Conservation (phyloP, 2,329 filamentous ascomycete species). For the Huntiella bhutanensis region DNA sequence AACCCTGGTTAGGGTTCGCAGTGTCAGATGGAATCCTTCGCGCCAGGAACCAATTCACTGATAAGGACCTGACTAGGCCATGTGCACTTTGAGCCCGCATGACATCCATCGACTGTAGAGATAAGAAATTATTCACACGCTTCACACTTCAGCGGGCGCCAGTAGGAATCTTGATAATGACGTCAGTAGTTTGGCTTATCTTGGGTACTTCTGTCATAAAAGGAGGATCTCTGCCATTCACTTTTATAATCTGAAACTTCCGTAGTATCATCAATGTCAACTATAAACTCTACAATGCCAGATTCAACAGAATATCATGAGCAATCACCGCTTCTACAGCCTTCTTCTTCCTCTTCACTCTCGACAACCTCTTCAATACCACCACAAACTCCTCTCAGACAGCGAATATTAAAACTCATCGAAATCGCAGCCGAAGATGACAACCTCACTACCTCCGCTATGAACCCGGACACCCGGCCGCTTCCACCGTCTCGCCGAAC, state of each 20-base stretch:
- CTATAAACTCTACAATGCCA: not conserved
- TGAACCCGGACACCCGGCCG: slow-evolving; percentile 17
- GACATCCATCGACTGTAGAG: too few relatives aligned
- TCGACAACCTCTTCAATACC: not conserved
- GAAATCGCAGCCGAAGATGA: slow-evolving; percentile 3
- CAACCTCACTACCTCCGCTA: not conserved
- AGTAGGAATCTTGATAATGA: too few relatives aligned
- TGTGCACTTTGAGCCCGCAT: too few relatives aligned
- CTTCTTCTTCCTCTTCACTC: not conserved
- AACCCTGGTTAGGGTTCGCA: not conserved
- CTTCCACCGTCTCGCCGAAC: slow-evolving; percentile 16
- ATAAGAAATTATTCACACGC: too few relatives aligned
- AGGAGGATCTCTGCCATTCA: not conserved
- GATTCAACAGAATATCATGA: not conserved
- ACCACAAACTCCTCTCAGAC: not conserved
- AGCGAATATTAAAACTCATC: not conserved
- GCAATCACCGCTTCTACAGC: not conserved
- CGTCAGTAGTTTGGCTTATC: too few relatives aligned
- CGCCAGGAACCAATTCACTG: too few relatives aligned
- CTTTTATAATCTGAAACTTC: not conserved
- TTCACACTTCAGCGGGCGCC: too few relatives aligned
- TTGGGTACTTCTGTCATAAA: not conserved
- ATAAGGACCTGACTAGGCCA: too few relatives aligned
- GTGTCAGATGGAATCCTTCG: not conserved
- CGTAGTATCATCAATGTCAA: not conserved